A percentile compares a stretch with the other conserved stretches of the same genome.
phyloP scores from a whole-genome alignment of 2,329 filamentous ascomycete genomes.

The Cladophialophora carrionii region DNA sequence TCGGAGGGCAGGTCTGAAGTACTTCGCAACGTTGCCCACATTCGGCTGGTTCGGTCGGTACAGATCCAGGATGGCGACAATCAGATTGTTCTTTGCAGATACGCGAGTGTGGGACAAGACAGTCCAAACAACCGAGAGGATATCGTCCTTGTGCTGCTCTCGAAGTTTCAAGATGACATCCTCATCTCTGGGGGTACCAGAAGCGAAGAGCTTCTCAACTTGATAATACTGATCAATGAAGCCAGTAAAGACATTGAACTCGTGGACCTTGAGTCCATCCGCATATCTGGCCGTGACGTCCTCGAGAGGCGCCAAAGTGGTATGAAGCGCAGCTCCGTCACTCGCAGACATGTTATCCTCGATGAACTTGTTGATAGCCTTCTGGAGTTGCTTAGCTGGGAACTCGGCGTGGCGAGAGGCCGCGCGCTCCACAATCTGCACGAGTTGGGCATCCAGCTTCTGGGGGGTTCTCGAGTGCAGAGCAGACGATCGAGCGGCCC shows the following conservation, averaged over 20 bases:
- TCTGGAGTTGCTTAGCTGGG: conserved; percentile 82
- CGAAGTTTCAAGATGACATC: conserved; percentile 90
- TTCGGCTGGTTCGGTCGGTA: conserved; percentile 94
- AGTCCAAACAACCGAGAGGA: conserved; percentile 78
- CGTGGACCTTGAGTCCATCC: conserved; percentile 87
- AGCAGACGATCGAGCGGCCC: conserved; percentile 92
- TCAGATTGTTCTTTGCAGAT: conserved; percentile 88
- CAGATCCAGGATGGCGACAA: conserved; percentile 87
- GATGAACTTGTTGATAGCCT: conserved; percentile 83
- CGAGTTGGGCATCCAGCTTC: conserved; percentile 81
- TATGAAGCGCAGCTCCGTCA: conserved; percentile 74
- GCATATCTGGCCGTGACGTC: conserved; percentile 77
- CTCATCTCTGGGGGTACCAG: conserved; percentile 82
- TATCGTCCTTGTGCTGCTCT: conserved; percentile 95
- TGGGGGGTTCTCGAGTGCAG: conserved; percentile 97
- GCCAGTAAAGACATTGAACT: conserved; percentile 77
- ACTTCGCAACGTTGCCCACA: conserved; percentile 83
- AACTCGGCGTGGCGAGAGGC: conserved; percentile 81
- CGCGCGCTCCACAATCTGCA: conserved; percentile 82
- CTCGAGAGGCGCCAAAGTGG: conserved; percentile 73
- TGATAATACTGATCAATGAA: conserved; percentile 81
- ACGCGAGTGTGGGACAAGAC: conserved; percentile 94
- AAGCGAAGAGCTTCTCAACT: conserved; percentile 85
- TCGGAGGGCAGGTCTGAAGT: conserved; percentile 79
- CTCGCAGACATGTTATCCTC: conserved; percentile 76